phyloP scores from a whole-genome alignment of 441 rosid species.

The Pelargonium exstipulatum region DNA sequence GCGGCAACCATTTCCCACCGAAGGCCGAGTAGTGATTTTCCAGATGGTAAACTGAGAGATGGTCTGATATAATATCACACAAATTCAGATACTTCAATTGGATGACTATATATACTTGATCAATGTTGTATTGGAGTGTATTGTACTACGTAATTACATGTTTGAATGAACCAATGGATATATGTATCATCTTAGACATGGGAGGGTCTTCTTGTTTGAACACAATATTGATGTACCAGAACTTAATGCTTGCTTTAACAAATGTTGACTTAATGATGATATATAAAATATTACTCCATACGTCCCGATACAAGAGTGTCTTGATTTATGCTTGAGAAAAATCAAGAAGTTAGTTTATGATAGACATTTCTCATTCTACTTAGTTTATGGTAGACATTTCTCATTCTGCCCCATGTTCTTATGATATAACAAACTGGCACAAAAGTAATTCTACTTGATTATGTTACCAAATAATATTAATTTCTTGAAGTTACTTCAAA shows the following conservation, averaged over 20 bases:
- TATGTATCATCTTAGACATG: background rate
- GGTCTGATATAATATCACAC: background rate
- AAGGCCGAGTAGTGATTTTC: conserved; percentile 52
- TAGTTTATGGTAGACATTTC: too few species aligned
- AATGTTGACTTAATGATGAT: too few species aligned
- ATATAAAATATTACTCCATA: too few species aligned
- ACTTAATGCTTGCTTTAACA: background rate
- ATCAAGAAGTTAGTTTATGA: too few species aligned
- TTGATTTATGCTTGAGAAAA: too few species aligned
- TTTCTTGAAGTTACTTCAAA: too few species aligned
- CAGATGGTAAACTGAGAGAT: conserved; percentile 9
- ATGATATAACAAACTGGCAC: too few species aligned
- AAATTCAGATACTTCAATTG: conserved; percentile 18
- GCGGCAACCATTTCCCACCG: conserved; percentile 70
- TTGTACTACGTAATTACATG: background rate
- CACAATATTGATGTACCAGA: background rate
- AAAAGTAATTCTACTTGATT: too few species aligned
- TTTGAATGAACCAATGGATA: background rate
- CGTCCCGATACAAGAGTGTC: too few species aligned
- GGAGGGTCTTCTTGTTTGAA: background rate
- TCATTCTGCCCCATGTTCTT: too few species aligned
- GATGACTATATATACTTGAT: background rate
- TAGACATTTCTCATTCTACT: too few species aligned
- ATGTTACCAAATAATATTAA: too few species aligned
- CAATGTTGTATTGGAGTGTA: background rate